Evolutionary conservation across 192 early-diverging fungal species (phyloP).

Genomic region (Phycomyces nitens): DNA sequence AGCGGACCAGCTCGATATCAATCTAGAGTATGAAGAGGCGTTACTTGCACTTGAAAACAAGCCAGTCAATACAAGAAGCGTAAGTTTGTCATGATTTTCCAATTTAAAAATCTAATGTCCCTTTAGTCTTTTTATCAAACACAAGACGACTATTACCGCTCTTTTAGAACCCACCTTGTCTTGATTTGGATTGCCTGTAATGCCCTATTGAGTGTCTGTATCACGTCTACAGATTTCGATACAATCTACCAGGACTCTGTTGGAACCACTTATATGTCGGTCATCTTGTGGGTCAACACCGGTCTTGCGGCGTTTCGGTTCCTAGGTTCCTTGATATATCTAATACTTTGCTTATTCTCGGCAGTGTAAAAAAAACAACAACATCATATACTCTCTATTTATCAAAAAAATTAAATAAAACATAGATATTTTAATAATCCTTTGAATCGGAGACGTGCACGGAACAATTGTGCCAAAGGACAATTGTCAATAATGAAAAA

Average conservation of each 20-base stretch:
- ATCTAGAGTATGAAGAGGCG: slow-evolving; percentile 73
- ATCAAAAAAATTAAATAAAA: too few relatives aligned
- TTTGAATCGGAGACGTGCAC: too few relatives aligned
- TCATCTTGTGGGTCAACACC: slow-evolving; percentile 84
- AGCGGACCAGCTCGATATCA: slow-evolving; percentile 69
- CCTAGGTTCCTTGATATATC: slow-evolving; percentile 67
- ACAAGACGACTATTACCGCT: slow-evolving; percentile 81
- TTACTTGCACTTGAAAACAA: slow-evolving; percentile 31
- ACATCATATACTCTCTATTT: too few relatives aligned
- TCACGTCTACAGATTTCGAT: slow-evolving; percentile 59
- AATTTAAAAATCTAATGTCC: not conserved
- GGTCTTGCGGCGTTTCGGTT: slow-evolving; percentile 72
- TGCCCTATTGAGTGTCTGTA: slow-evolving; percentile 60
- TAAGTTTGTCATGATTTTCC: too few relatives aligned
- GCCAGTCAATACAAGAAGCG: too few relatives aligned
- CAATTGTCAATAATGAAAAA: too few relatives aligned
- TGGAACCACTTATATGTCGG: slow-evolving; percentile 62
- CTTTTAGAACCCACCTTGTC: slow-evolving; percentile 81
- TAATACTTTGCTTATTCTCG: slow-evolving; percentile 50
- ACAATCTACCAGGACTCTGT: slow-evolving; percentile 28
- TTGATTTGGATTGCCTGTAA: slow-evolving; percentile 85
- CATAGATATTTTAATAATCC: too few relatives aligned
- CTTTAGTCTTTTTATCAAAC: not conserved
- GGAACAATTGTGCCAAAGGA: too few relatives aligned
- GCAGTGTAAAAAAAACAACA: slow-evolving; percentile 1